phyloP scores from a whole-genome alignment of 2,329 filamentous ascomycete species.

The Venturia asperata region DNA sequence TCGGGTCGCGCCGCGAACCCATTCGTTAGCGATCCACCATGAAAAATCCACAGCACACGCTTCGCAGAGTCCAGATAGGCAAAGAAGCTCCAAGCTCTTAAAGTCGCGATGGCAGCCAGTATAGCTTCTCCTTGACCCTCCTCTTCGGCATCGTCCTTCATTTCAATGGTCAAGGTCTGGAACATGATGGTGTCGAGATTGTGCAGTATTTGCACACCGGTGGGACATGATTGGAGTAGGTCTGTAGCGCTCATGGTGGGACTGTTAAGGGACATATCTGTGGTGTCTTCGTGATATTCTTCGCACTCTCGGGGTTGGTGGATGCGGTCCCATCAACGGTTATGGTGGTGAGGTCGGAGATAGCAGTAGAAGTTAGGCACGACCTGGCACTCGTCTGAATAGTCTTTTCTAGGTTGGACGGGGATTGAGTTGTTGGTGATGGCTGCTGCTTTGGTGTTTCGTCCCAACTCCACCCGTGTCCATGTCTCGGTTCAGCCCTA shows the following conservation, averaged over 20 bases:
- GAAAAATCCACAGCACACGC: conserved; percentile 11
- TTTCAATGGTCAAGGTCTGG: conserved; percentile 10
- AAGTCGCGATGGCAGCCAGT: neutral
- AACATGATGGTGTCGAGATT: conserved; percentile 16
- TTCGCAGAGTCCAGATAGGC: conserved; percentile 11
- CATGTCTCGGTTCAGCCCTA: neutral
- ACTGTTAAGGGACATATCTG: conserved; percentile 21
- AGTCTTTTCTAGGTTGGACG: neutral
- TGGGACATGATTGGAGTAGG: conserved; percentile 30
- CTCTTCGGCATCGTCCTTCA: neutral
- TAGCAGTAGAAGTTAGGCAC: neutral
- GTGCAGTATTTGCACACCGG: conserved; percentile 28
- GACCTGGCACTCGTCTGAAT: neutral
- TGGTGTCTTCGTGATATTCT: conserved; percentile 17
- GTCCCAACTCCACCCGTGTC: neutral
- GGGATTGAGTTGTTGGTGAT: neutral
- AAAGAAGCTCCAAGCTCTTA: conserved; percentile 14
- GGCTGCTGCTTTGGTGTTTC: neutral
- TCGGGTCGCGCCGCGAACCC: conserved; percentile 3
- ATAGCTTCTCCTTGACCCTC: neutral
- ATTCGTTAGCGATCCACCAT: neutral
- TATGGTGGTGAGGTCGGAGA: neutral
- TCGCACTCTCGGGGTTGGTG: conserved; percentile 16
- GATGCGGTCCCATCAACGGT: conserved; percentile 20
- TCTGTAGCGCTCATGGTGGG: conserved; percentile 26